Evolutionary conservation across 257 asterid species (phyloP).

Genomic region (Rhazya stricta): DNA sequence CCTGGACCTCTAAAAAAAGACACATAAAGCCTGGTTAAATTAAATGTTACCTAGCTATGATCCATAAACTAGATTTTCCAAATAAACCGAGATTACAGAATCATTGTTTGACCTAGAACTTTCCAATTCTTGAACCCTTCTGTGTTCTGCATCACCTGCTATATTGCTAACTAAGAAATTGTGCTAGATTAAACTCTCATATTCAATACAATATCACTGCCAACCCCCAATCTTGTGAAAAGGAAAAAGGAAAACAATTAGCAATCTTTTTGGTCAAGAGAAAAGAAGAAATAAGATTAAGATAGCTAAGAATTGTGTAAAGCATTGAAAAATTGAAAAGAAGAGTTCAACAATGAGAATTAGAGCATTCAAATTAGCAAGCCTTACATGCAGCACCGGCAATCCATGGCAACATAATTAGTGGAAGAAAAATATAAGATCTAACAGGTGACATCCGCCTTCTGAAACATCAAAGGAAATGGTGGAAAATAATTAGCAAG

Average conservation of each 20-base stretch:
- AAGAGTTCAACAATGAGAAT: neutral
- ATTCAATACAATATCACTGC: neutral
- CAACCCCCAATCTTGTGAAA: neutral
- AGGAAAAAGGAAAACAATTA: neutral
- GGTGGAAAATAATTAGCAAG: neutral
- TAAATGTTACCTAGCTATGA: neutral
- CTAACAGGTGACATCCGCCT: constrained; percentile 76
- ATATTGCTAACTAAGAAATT: neutral
- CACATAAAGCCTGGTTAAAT: neutral
- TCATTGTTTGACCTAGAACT: neutral
- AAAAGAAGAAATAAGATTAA: neutral
- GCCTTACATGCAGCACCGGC: constrained; percentile 54
- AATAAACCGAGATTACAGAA: neutral
- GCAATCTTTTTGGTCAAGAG: neutral
- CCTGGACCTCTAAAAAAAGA: neutral
- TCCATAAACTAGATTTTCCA: neutral
- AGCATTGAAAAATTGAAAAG: neutral
- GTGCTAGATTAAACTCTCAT: neutral
- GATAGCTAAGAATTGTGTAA: neutral
- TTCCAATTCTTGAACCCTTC: neutral
- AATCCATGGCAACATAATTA: constrained; percentile 74
- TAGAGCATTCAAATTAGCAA: constrained; percentile 11
- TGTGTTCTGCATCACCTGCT: neutral
- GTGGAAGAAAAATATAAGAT: constrained; percentile 50
- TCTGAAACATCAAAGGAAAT: constrained; percentile 45